These are phyloP conservation scores for Sugiyamaella pinicola DNA, from an alignment of 1,139 yeast genomes.

Conservation along the genomic window DNA sequence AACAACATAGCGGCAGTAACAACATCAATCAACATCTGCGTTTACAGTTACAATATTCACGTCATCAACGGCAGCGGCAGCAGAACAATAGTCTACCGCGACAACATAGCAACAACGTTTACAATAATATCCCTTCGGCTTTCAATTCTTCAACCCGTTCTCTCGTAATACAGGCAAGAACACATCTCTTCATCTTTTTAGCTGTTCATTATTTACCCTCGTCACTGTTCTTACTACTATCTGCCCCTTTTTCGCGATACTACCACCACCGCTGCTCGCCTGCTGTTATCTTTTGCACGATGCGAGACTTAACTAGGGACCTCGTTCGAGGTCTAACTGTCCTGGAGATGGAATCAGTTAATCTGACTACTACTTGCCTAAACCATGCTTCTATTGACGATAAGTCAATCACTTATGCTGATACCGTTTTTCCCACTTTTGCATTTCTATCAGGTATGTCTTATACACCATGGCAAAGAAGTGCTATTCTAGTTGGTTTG, in stretches of 20 bases:
- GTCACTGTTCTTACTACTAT: no score
- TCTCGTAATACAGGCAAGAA: no score
- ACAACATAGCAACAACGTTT: no score
- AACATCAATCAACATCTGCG: not conserved
- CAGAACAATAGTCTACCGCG: no score
- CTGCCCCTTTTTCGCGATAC: no score
- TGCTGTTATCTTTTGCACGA: conserved; percentile 1
- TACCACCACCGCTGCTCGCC: not conserved
- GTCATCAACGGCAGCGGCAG: no score
- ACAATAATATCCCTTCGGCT: no score
- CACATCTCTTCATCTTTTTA: no score
- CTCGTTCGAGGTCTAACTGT: conserved; percentile 42
- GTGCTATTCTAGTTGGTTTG: conserved; percentile 40
- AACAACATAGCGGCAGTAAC: not conserved
- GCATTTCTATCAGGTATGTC: conserved; percentile 43
- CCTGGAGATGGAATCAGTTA: conserved; percentile 44
- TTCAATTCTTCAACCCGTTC: no score
- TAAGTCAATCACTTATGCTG: conserved; percentile 40
- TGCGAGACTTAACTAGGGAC: conserved; percentile 39
- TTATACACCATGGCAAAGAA: conserved; percentile 31
- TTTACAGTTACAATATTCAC: no score
- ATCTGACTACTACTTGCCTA: conserved; percentile 33
- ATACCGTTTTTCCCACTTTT: conserved; percentile 45
- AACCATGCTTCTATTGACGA: conserved; percentile 40
- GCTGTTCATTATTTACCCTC: no score